A percentile compares a stretch with the other conserved stretches of the same genome.
phyloP scores from a whole-genome alignment of 306 rosid genomes.

The Pachyrhizus erosus region DNA sequence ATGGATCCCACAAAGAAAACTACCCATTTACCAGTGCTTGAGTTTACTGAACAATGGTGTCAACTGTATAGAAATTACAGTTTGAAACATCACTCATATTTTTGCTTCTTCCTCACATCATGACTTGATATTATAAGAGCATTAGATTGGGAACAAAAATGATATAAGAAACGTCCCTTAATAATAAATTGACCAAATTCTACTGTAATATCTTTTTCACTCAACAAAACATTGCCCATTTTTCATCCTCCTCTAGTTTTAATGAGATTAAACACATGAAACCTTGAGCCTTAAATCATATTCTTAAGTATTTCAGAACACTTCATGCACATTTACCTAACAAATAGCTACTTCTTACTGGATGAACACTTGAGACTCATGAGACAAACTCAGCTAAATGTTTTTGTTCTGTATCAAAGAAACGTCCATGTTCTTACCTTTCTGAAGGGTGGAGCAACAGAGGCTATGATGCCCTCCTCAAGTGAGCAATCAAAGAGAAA shows the following conservation, averaged over 20 bases:
- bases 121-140: not conserved
- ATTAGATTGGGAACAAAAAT: constrained; percentile 13
- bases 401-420: constrained; percentile 18
- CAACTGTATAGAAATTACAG: not conserved
- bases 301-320: not conserved
- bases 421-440: constrained; percentile 60
- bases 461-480: constrained; percentile 82
- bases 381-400: not conserved
- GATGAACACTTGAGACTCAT: not conserved
- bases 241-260: not conserved
- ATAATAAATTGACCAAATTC: not conserved
- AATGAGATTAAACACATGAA: not conserved
- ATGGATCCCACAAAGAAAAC: not conserved
- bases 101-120: not conserved
- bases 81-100: not conserved
- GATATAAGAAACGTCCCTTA: not conserved
- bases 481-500: constrained; percentile 76
- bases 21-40: not conserved
- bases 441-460: constrained; percentile 62
- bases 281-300: not conserved
- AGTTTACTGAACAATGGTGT: not conserved
- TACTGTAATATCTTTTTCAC: not conserved
- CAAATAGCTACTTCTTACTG: not conserved
- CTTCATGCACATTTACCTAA: not conserved
- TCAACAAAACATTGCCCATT: not conserved